Evolutionary conservation across 2,329 filamentous ascomycete species (phyloP), one percentile per base, ranked within the genome.

Genomic region (Cordyceps farinosa): DNA sequence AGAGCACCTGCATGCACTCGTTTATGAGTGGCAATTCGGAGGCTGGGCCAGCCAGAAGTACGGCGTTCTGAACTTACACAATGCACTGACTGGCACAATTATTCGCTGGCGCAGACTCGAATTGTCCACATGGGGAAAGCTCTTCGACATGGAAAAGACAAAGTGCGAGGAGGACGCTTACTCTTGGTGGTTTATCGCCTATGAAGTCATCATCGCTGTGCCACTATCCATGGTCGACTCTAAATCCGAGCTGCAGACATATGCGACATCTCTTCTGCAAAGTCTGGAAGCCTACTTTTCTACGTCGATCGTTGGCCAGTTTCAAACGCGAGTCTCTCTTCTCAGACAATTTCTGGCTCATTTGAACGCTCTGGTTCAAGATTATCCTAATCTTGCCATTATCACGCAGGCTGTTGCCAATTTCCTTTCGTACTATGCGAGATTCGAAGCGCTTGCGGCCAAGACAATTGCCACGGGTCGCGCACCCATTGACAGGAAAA

Each of bases 101-200:
- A 89, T 98, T 62, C 86, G 84, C 71, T 99, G 96, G 96, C 86
- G 95, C 66, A 88, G 93, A 64, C 81, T 99, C 38, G 95, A 99
- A 72, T 81, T 99, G 32, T 90, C 90, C 0, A 97, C 94, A 0
- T 99, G 95, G 95, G 88, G 90, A 42, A 90, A 89, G 48, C 77
- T 99, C 3, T 89, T 99, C 65, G 91, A 97, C 68, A 87, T 90
- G 73, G 95, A 99, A 74, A 83, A 87, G 44, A 82, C 85, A 60
- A 92, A 90, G 69, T 92, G 88, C 69, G 81, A 88, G 29, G 84
- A 91, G 55, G 89, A 92, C 70, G 92, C 94, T 2, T 88, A 87
- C 69, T 89, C 90, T 17, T 99, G 95, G 95, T 99, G 93, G 89
- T 99, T 97, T 70, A 84, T 98, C 65, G 92, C 94, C 1, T 99